Percentiles rank a stretch among this genome's conserved stretches.
These are phyloP conservation scores for Saccharum officinarum DNA, from an alignment of 176 grass and related monocot species.

Conservation along the genomic window DNA sequence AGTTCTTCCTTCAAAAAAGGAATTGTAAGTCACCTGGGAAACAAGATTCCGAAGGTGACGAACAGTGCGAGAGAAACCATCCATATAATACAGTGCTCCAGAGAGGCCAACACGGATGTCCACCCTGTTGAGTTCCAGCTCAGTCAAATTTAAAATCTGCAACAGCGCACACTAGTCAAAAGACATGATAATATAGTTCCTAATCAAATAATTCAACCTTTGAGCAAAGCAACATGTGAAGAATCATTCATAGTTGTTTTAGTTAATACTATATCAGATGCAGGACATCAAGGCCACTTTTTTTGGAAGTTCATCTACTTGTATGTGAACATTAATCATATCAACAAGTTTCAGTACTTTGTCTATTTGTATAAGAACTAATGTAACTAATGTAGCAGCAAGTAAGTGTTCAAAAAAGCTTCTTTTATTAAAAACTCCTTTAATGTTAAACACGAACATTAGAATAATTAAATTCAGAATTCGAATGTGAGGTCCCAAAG, in stretches of 20 bases:
- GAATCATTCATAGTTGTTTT: slow-evolving; percentile 2
- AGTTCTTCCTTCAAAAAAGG: background rate
- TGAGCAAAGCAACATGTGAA: slow-evolving; percentile 24
- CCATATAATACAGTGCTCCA: slow-evolving; percentile 93
- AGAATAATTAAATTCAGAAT: background rate
- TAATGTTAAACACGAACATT: background rate
- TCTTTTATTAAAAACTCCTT: background rate
- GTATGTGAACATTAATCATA: background rate
- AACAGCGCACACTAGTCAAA: slow-evolving; percentile 30
- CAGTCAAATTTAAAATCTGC: slow-evolving; percentile 99
- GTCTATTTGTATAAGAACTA: background rate
- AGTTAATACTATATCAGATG: background rate
- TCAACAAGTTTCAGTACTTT: background rate
- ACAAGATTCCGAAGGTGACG: slow-evolving; percentile 89
- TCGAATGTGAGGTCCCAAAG: background rate
- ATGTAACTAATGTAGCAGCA: background rate
- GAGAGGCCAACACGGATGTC: slow-evolving; percentile 91
- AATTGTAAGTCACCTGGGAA: slow-evolving; percentile 64
- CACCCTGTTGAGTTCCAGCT: slow-evolving; percentile 94
- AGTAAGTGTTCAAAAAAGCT: background rate
- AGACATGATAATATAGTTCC: background rate
- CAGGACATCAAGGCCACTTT: background rate
- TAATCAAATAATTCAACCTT: slow-evolving; percentile 17
- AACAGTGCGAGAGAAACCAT: slow-evolving; percentile 89
- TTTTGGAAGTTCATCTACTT: background rate